phyloP scores from a whole-genome alignment of 2,329 filamentous ascomycete species.

The Alternaria burnsii region DNA sequence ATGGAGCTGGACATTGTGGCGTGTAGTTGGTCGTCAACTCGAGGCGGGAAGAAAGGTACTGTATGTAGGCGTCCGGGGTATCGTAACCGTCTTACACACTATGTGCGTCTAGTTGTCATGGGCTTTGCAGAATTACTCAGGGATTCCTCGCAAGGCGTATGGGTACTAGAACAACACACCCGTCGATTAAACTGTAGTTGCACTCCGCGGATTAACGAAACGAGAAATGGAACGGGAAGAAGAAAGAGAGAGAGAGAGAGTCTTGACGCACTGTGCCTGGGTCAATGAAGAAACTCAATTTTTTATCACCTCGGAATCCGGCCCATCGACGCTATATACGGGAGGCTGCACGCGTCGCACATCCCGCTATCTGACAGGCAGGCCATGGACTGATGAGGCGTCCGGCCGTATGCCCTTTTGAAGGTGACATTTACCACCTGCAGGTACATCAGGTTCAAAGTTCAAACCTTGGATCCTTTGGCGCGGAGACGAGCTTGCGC shows the following conservation, averaged over 20 bases:
- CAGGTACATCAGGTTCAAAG: conserved; percentile 1
- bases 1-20: conserved; percentile 11
- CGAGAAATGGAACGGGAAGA: not conserved
- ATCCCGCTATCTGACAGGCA: not conserved
- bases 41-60: not conserved
- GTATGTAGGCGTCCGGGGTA: not conserved
- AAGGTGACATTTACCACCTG: conserved; percentile 1
- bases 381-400: conserved; percentile 4
- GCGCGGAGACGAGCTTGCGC: conserved; percentile 20
- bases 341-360: not conserved
- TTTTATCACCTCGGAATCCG: not conserved
- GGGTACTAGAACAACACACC: not conserved
- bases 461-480: conserved; percentile 20
- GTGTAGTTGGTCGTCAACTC: not conserved
- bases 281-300: not conserved
- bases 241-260: not conserved
- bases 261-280: not conserved
- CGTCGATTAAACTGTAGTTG: not conserved
- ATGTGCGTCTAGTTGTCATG: conserved; percentile 4
- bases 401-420: not conserved
- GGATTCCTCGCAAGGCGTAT: not conserved
- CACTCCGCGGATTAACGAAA: not conserved
- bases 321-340: conserved; percentile 17
- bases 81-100: conserved; percentile 6
- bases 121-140: not conserved